Percentiles rank a stretch among this genome's conserved stretches.
phyloP scores from a whole-genome alignment of 257 asterid genomes.

The Plantago ovata region DNA sequence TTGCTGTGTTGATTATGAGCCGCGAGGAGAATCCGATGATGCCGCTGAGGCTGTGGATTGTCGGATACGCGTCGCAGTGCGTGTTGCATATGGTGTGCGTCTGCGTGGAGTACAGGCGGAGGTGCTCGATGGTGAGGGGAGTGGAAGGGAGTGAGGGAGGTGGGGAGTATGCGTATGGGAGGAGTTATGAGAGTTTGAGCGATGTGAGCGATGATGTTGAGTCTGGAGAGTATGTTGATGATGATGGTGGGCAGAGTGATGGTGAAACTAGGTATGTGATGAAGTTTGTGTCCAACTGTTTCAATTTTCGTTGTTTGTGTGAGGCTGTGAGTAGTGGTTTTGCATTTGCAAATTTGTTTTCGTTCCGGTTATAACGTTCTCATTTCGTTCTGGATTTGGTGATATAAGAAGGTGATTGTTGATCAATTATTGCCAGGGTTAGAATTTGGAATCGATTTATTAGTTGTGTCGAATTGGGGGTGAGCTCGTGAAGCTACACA shows the following conservation, averaged over 20 bases:
- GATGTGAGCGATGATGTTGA: conserved; percentile 64
- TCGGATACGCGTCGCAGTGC: conserved; percentile 60
- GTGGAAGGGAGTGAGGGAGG: conserved; percentile 31
- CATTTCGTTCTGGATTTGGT: too few relatives aligned
- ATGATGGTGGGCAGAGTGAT: conserved; percentile 38
- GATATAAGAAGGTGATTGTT: too few relatives aligned
- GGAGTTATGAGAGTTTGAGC: conserved; percentile 54
- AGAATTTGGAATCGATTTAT: too few relatives aligned
- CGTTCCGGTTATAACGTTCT: too few relatives aligned
- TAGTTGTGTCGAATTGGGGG: too few relatives aligned
- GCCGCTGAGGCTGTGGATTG: conserved; percentile 67
- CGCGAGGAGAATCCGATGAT: conserved; percentile 37
- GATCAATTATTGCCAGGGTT: too few relatives aligned
- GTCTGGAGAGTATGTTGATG: conserved; percentile 44
- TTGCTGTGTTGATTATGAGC: conserved; percentile 45
- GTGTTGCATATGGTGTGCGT: conserved; percentile 55
- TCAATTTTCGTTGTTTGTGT: neutral
- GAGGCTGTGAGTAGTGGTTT: neutral
- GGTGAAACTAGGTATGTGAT: conserved; percentile 68
- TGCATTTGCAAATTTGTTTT: too few relatives aligned
- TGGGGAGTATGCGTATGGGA: conserved; percentile 20
- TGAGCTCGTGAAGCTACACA: too few relatives aligned
- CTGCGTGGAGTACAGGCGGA: conserved; percentile 44
- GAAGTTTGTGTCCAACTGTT: neutral
- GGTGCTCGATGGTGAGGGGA: conserved; percentile 32